Evolutionary conservation across 345 rosid species (phyloP), one percentile per base, ranked within the genome.

Genomic region (Camelina hispida): DNA sequence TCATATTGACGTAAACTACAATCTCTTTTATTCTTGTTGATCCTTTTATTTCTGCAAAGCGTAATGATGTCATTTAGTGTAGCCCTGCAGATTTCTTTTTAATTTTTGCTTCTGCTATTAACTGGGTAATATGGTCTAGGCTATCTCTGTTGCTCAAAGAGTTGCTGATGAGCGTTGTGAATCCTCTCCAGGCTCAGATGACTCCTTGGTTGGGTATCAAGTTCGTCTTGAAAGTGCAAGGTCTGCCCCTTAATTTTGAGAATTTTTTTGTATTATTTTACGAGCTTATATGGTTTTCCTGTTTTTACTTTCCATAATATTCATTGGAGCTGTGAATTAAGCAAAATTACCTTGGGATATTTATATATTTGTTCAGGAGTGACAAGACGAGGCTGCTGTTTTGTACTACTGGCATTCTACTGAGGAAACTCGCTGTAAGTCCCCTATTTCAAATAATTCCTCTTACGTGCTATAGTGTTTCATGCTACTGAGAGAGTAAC

Each of bases 71-170:
- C 60, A 56, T 5, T 62, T 44, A 70, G 71, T 34, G 12, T 69
- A 62, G 46, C 13, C 48, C 20, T 46, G 42, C 46, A 62, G 52
- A 30, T 32, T 4, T 77, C 51, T 37, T 69, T 69, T 43, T 35
- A 47, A 50, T 40, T 53, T 23, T 13, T 53, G 17, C 44, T 64
- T 46, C 59, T 50, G n/a, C 44, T 72, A 55, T 59, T 73, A 62
- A 65, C 59, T 76, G 62, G 56, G 60, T 58, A 42, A 64, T 64
- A 58, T 77, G 73, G 73, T 83, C 73, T 78, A 93, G 98, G 98
- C 98, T 85, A 88, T 89, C 82, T 93, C 98, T 71, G 97, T 93
- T 67, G 97, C 98, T 72, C 96, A 91, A 81, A 87, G 98, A 82
- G 97, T 93, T 83, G 87, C 93, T 61, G 91, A 91, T 77, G 97